These are phyloP conservation scores for Dalechampia spathulata DNA, from an alignment of 441 rosid genomes.

Conservation along the genomic window DNA sequence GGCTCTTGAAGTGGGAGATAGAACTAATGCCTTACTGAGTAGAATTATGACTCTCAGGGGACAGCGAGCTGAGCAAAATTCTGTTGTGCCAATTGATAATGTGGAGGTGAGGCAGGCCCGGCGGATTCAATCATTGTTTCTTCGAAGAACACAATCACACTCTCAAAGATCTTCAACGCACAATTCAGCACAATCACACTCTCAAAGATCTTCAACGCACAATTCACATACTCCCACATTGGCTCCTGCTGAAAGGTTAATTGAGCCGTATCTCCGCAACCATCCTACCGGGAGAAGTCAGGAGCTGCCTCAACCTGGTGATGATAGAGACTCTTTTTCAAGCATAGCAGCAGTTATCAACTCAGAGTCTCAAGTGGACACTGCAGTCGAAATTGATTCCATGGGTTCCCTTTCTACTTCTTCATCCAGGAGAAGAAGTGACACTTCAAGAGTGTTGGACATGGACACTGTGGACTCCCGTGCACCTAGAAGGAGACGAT, in stretches of 20 bases:
- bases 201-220: conserved; percentile 42
- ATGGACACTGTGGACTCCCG: conserved; percentile 82
- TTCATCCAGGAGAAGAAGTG: conserved; percentile 71
- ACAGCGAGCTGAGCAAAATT: conserved; percentile 59
- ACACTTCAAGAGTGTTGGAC: conserved; percentile 66
- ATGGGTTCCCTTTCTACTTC: conserved; percentile 79
- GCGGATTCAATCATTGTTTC: conserved; percentile 36
- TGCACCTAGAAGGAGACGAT: conserved; percentile 70
- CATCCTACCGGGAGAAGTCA: conserved; percentile 52
- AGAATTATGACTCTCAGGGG: conserved; percentile 63
- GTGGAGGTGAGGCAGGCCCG: conserved; percentile 41
- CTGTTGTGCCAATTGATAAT: conserved; percentile 39
- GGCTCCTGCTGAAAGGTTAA: conserved; percentile 48
- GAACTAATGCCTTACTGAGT: conserved; percentile 41
- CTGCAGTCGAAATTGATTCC: conserved; percentile 80
- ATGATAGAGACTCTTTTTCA: conserved; percentile 88
- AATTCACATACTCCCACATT: conserved; percentile 37
- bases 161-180: conserved; percentile 42
- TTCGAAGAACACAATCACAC: conserved; percentile 40
- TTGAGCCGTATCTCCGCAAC: conserved; percentile 47
- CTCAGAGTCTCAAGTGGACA: conserved; percentile 78
- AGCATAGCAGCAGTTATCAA: conserved; percentile 79
- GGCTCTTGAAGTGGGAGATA: conserved; percentile 43
- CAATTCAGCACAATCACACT: conserved; percentile 39
- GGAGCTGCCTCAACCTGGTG: conserved; percentile 69